These are phyloP conservation scores for Fremontodendron californicum DNA, from an alignment of 345 rosid species.

Conservation along the genomic window DNA sequence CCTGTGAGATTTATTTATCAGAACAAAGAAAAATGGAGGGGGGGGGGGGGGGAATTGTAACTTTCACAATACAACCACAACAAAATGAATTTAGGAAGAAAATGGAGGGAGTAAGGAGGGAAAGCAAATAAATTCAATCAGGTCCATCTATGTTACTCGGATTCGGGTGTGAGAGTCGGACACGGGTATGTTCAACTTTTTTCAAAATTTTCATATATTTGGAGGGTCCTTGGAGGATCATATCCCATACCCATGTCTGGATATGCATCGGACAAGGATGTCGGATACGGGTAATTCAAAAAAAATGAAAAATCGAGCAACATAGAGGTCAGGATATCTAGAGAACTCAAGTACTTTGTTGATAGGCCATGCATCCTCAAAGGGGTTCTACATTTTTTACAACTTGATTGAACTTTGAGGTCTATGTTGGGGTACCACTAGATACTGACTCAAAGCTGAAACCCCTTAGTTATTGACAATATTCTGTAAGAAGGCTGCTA, in stretches of 20 bases:
- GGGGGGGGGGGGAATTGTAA: neutral
- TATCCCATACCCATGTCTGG: no score
- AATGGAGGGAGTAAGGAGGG: neutral
- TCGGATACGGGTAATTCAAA: no score
- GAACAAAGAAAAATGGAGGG: neutral
- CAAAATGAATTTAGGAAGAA: neutral
- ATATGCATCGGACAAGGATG: no score
- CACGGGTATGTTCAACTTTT: no score
- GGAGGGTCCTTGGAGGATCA: no score
- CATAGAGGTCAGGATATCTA: neutral
- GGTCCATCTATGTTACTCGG: no score
- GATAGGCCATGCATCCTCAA: neutral
- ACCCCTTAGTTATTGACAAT: neutral
- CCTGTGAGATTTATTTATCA: slow-evolving; percentile 2
- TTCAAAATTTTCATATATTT: no score
- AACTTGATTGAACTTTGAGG: neutral
- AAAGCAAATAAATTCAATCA: neutral
- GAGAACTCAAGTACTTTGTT: neutral
- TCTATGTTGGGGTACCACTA: neutral
- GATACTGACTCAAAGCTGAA: neutral
- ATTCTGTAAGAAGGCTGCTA: neutral
- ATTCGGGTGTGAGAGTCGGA: no score
- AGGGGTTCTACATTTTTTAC: neutral
- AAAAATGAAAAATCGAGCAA: no score
- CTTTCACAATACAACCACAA: neutral